Evolutionary conservation across 345 rosid species (phyloP).

Genomic region (Aurinia saxatilis): DNA sequence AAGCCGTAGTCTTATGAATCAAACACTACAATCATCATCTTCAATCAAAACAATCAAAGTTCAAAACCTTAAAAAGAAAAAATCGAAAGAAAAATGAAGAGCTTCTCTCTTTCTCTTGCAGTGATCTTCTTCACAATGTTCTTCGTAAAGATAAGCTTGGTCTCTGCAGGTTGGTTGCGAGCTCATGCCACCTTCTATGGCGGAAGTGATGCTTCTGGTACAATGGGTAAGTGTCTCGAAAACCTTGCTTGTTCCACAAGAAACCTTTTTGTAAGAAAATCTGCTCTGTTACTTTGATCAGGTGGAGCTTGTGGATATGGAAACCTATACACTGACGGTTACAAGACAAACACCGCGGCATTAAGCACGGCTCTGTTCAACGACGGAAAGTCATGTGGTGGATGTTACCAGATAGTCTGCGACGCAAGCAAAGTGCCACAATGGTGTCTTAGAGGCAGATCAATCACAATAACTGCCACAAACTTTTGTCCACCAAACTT

Average conservation of each 20-base stretch:
- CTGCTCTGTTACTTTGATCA: conserved; percentile 4
- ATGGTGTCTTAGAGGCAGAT: conserved; percentile 62
- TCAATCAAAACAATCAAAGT: neutral
- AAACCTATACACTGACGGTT: conserved; percentile 46
- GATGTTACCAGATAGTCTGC: conserved; percentile 51
- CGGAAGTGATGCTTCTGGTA: conserved; percentile 54
- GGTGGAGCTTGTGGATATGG: conserved; percentile 89
- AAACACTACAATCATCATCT: conserved; percentile 7
- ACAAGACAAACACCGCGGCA: conserved; percentile 59
- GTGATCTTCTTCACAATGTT: conserved; percentile 29
- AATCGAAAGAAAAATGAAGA: conserved; percentile 22
- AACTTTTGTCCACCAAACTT: conserved; percentile 78
- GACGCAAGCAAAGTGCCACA: conserved; percentile 42
- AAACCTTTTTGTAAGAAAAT: neutral
- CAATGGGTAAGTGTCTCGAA: conserved; percentile 39
- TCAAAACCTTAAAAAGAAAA: neutral
- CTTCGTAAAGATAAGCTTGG: conserved; percentile 13
- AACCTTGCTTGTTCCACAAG: conserved; percentile 2
- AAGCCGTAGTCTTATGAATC: conserved; percentile 15
- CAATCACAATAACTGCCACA: conserved; percentile 66
- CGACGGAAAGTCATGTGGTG: conserved; percentile 67
- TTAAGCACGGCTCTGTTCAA: conserved; percentile 63
- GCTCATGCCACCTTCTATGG: conserved; percentile 69
- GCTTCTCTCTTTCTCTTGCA: conserved; percentile 2
- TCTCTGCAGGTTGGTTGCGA: conserved; percentile 39